A percentile compares a stretch with the other conserved stretches of the same genome.
Conservation (phyloP, 208 protist species). For the Wallacemonas sp. region DNA sequence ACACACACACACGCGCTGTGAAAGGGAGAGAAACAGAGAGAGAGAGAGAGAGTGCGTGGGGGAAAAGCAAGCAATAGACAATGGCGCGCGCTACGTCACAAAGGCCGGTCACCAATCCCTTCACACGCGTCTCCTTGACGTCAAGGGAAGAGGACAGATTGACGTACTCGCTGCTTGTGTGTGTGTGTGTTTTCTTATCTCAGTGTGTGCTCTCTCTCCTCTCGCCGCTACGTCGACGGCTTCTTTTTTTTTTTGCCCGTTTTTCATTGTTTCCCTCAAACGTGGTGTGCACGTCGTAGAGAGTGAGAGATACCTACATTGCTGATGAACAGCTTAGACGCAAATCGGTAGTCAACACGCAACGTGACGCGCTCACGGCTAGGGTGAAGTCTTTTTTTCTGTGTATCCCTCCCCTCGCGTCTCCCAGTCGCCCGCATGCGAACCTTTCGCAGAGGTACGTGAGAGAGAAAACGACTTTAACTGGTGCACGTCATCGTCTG, state of each 20-base stretch:
- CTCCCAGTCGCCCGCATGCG: no score
- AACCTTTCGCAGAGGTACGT: no score
- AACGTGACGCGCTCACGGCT: no score
- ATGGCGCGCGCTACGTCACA: background rate
- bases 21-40: background rate
- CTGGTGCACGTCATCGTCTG: no score
- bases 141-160: background rate
- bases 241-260: constrained; percentile 11
- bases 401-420: no score
- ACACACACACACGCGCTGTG: background rate
- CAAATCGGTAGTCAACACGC: background rate
- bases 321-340: no score
- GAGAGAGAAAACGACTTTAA: no score
- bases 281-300: background rate
- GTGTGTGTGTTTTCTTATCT: no score
- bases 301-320: background rate
- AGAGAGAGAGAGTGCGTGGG: background rate
- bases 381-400: no score
- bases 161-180: no score
- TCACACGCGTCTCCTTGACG: no score
- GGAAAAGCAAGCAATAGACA: background rate
- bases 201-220: background rate
- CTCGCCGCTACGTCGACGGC: background rate
- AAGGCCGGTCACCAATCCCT: background rate
- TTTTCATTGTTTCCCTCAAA: background rate